A percentile compares a stretch with the other conserved stretches of the same genome.
phyloP scores from a whole-genome alignment of 179 eudicot species.

The Dionaea muscipula region DNA sequence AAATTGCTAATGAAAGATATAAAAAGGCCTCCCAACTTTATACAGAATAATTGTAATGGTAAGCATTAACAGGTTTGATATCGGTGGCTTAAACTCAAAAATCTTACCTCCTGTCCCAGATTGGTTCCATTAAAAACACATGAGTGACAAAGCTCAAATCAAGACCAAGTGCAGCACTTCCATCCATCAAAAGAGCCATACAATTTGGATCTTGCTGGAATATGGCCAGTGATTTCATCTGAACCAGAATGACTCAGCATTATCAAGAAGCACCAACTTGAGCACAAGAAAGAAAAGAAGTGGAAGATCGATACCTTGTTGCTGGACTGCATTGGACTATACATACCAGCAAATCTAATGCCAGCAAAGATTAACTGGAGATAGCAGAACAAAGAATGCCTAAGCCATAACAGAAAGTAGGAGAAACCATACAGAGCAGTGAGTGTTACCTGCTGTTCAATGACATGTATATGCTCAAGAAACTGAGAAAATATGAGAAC shows the following conservation, averaged over 20 bases:
- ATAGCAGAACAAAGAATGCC: conserved; percentile 7
- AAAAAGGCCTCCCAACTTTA: too few relatives aligned
- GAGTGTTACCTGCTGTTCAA: conserved; percentile 71
- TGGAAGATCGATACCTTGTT: conserved; percentile 43
- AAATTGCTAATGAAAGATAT: too few relatives aligned
- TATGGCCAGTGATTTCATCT: conserved; percentile 68
- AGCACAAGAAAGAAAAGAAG: conserved; percentile 1
- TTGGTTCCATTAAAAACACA: conserved; percentile 95
- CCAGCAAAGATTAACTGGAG: conserved; percentile 66
- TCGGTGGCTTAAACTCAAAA: too few relatives aligned
- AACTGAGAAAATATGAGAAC: conserved; percentile 94
- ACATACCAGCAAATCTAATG: conserved; percentile 64
- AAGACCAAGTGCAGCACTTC: conserved; percentile 94
- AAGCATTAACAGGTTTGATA: too few relatives aligned
- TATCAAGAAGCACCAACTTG: conserved; percentile 1
- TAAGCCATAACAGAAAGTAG: neutral
- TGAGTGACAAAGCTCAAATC: conserved; percentile 91
- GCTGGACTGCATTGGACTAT: conserved; percentile 61
- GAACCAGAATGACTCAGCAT: conserved; percentile 10
- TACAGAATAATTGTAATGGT: too few relatives aligned
- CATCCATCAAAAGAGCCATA: conserved; percentile 95
- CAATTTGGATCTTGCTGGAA: conserved; percentile 70
- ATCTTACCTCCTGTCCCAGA: conserved; percentile 89
- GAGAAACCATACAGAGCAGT: neutral
- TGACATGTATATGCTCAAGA: conserved; percentile 89